Percentiles rank a stretch among this genome's conserved stretches.
Evolutionary conservation across 2,329 filamentous ascomycete species (phyloP).

Genomic region (Aspergillus pseudonomiae): DNA sequence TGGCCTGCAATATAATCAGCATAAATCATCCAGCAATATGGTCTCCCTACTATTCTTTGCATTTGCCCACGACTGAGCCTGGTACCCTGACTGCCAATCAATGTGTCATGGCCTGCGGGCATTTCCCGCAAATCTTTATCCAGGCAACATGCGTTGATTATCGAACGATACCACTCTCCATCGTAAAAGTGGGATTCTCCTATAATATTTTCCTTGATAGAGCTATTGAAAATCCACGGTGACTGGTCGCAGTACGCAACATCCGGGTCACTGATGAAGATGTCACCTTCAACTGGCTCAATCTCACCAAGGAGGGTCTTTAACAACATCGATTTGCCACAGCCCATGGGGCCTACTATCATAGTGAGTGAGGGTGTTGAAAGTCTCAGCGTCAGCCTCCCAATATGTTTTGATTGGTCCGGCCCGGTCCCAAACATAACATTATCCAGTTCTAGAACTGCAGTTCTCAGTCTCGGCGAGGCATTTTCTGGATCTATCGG

Average conservation of each 20-base stretch:
- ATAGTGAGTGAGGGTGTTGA: background rate
- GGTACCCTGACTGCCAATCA: background rate
- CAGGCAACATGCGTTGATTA: background rate
- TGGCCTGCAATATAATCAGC: background rate
- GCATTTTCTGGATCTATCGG: background rate
- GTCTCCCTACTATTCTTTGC: background rate
- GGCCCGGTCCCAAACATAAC: background rate
- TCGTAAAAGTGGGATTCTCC: background rate
- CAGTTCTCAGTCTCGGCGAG: background rate
- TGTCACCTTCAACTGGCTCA: background rate
- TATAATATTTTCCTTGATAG: background rate
- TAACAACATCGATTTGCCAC: background rate
- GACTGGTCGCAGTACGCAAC: background rate
- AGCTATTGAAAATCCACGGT: background rate
- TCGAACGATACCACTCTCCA: background rate
- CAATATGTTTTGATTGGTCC: background rate
- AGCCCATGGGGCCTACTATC: background rate
- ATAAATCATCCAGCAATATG: background rate
- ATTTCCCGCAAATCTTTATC: background rate
- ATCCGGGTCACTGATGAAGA: background rate
- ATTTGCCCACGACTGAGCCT: background rate
- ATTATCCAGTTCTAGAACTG: background rate
- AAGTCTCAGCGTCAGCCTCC: background rate
- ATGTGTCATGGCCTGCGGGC: background rate
- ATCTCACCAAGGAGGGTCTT: background rate